phyloP scores from a whole-genome alignment of 805 yeast species.

The Kurtzmaniella fragi region DNA sequence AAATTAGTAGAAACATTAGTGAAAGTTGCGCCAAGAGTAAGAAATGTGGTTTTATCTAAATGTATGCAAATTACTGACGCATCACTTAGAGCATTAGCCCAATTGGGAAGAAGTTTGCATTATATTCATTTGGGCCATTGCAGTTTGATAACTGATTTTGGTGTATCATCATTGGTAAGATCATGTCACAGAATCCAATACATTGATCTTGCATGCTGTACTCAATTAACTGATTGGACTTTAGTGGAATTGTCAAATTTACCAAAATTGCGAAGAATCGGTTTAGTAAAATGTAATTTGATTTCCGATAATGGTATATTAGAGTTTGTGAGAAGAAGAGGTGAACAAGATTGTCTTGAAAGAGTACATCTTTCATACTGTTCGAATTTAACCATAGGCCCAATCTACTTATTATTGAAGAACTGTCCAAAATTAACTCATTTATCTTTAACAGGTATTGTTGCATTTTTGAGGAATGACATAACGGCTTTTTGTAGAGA shows the following conservation, averaged over 20 bases:
- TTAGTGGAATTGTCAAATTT: constrained; percentile 70
- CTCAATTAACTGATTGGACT: constrained; percentile 80
- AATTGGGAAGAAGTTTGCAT: constrained; percentile 74
- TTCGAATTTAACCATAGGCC: constrained; percentile 69
- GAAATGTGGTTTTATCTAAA: constrained; percentile 86
- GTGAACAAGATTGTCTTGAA: constrained; percentile 77
- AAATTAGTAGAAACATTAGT: constrained; percentile 69
- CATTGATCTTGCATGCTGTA: constrained; percentile 92
- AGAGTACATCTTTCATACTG: constrained; percentile 93
- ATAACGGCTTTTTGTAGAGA: constrained; percentile 83
- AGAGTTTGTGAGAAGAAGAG: constrained; percentile 61
- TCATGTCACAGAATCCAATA: constrained; percentile 83
- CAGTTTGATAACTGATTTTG: constrained; percentile 80
- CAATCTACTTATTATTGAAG: constrained; percentile 68
- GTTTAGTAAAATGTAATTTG: constrained; percentile 84
- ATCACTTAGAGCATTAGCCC: constrained; percentile 64
- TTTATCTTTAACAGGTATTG: constrained; percentile 85
- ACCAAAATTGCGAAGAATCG: constrained; percentile 82
- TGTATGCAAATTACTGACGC: constrained; percentile 84
- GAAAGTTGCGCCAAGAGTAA: constrained; percentile 71
- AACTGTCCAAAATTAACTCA: constrained; percentile 87
- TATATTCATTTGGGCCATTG: constrained; percentile 95
- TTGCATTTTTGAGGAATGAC: constrained; percentile 83
- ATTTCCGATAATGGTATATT: constrained; percentile 81
- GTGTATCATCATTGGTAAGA: constrained; percentile 69